Base-by-base conservation (phyloP, 352 stramenopile genomes). In the Phytophthora multivora region DNA sequence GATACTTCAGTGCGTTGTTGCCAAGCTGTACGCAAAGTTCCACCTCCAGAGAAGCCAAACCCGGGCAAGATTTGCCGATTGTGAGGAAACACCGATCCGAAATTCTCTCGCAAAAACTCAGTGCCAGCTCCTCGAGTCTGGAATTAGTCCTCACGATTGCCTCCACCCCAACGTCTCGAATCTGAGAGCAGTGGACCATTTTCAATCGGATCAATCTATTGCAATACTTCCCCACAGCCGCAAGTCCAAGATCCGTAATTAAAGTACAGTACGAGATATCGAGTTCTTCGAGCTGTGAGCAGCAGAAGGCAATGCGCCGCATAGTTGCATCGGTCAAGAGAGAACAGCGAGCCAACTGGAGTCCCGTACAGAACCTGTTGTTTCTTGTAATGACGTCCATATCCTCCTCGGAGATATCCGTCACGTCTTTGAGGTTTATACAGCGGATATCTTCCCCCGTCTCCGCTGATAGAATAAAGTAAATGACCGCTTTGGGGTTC, bases 161-260 rank as follows among this genome's bases (percentile, higher is more conserved):
- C 51, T 91, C 85, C 2, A 97, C 66, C 1, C 88, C 89, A 18
- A 86, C 63, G 43, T 97, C 90, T 3, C 67, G 89, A 40, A 98
- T 77, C 43, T 87, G 57, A 49, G 81, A 74, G 40, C 91, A 97
- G 19, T 70, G 59, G 0, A 69, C 61, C 26, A 93, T 63, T 47
- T 66, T 79, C 7, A 96, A 53, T 0, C 65, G 60, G 25, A 85
- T 75, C 0, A 97, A 59, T 2, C 73, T 64, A 21, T 71, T 64
- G 19, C 80, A 91, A 25, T 77, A 72, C 47, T 80, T 90, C 0
- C 65, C 77, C 2, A 93, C 58, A 5, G 69, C 75, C 11, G 60
- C 39, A 8, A 94, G 59, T 6, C 69, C 67, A 0, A 67, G 42
- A 56, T 96, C 87, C 0, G 85, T 91, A 45, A 96, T 65, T 35